Conservation (phyloP, 2,329 filamentous ascomycete species). For the Acrocalymma vagum region DNA sequence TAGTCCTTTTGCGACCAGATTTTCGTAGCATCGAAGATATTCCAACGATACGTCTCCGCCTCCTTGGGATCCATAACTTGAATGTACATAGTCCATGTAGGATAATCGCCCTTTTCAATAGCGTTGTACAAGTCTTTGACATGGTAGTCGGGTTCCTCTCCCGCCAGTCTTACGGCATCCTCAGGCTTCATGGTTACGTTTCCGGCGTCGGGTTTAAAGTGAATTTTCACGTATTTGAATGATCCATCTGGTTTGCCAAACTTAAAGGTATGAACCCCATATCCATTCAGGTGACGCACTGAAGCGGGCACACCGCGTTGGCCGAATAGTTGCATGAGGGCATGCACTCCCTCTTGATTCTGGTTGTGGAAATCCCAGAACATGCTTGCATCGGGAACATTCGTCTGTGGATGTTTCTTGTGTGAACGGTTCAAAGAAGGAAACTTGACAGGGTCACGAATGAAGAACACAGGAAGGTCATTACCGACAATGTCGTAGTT, state of each 20-base stretch:
- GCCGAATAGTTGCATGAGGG: constrained; percentile 62
- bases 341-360: constrained; percentile 61
- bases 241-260: constrained; percentile 50
- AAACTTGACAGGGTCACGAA: constrained; percentile 55
- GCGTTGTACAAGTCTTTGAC: constrained; percentile 52
- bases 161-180: constrained; percentile 45
- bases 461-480: constrained; percentile 54
- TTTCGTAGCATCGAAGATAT: constrained; percentile 67
- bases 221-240: constrained; percentile 60
- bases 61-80: constrained; percentile 64
- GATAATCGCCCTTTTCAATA: constrained; percentile 56
- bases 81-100: constrained; percentile 62
- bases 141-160: constrained; percentile 48
- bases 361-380: constrained; percentile 52
- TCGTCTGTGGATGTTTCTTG: constrained; percentile 43
- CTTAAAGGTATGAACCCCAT: constrained; percentile 57
- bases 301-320: constrained; percentile 60
- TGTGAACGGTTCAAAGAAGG: constrained; percentile 50
- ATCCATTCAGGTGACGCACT: constrained; percentile 57
- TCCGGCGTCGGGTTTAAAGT: constrained; percentile 59
- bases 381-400: constrained; percentile 47
- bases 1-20: constrained; percentile 62
- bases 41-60: constrained; percentile 56
- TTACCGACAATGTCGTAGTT: constrained; percentile 61
- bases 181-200: constrained; percentile 53